These are phyloP conservation scores for Niebla homalea DNA, from an alignment of 495 filamentous ascomycete species.

Conservation along the genomic window DNA sequence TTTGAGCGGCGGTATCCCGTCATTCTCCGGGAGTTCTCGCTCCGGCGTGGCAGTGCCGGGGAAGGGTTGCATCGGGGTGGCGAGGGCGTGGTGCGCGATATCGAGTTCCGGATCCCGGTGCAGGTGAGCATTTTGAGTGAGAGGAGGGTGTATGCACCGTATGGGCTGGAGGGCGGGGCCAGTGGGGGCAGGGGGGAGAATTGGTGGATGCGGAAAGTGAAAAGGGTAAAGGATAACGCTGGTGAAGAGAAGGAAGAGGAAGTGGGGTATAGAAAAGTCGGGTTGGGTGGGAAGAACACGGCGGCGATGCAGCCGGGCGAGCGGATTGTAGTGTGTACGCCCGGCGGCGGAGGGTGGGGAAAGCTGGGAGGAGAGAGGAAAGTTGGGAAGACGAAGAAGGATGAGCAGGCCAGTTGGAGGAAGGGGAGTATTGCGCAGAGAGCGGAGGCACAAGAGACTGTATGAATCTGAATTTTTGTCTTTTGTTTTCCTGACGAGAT, in stretches of 20 bases:
- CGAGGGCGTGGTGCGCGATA: slow-evolving; percentile 83
- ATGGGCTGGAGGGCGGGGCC: slow-evolving; percentile 78
- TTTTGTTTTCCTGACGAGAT: neutral
- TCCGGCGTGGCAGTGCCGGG: slow-evolving; percentile 60
- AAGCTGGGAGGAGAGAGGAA: slow-evolving; percentile 12
- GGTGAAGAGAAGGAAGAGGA: slow-evolving; percentile 18
- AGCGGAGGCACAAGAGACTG: slow-evolving; percentile 18
- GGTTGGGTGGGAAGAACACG: slow-evolving; percentile 88
- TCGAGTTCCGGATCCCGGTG: slow-evolving; percentile 83
- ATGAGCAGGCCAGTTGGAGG: slow-evolving; percentile 15
- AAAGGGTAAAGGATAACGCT: slow-evolving; percentile 22
- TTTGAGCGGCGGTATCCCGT: slow-evolving; percentile 92
- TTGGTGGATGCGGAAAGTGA: slow-evolving; percentile 65
- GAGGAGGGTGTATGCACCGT: slow-evolving; percentile 73
- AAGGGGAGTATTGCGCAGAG: slow-evolving; percentile 18
- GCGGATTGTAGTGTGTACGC: slow-evolving; percentile 60
- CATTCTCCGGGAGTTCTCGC: slow-evolving; percentile 66
- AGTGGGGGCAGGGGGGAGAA: slow-evolving; percentile 72
- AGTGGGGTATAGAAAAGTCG: slow-evolving; percentile 55
- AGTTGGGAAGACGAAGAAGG: slow-evolving; percentile 5
- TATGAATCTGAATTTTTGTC: neutral
- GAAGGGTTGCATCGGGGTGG: slow-evolving; percentile 67
- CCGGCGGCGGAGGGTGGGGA: slow-evolving; percentile 42
- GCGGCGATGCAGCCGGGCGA: slow-evolving; percentile 77
- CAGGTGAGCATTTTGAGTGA: slow-evolving; percentile 85